Conservation (phyloP, 1,284 basidiomycete genomes). For the Moesziomyces sp. region DNA sequence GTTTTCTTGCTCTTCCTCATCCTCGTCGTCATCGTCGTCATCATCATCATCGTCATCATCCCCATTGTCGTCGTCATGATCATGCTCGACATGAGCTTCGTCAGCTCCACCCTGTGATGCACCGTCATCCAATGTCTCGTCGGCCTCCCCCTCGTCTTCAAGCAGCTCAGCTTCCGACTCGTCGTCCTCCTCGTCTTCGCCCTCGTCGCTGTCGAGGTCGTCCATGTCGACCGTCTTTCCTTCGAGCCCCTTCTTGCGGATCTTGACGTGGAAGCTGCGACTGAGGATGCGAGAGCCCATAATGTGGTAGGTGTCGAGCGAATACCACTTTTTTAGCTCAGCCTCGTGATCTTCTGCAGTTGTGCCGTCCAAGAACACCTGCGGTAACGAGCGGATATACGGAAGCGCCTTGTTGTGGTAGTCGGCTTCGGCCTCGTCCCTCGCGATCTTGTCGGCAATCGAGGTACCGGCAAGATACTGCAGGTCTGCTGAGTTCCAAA, state of each 20-base stretch:
- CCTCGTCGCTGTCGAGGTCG: slow-evolving; percentile 58
- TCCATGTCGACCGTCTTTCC: slow-evolving; percentile 49
- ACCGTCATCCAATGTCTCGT: slow-evolving; percentile 12
- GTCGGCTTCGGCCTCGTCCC: slow-evolving; percentile 81
- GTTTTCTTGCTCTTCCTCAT: slow-evolving; percentile 49
- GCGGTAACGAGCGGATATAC: slow-evolving; percentile 64
- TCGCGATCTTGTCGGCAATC: slow-evolving; percentile 87
- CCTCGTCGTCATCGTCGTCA: slow-evolving; percentile 27
- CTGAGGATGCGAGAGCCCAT: slow-evolving; percentile 95
- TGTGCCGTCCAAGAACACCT: slow-evolving; percentile 50
- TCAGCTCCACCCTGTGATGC: slow-evolving; percentile 24
- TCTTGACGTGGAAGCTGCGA: slow-evolving; percentile 81
- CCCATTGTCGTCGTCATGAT: slow-evolving; percentile 3
- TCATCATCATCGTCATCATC: slow-evolving; percentile 40
- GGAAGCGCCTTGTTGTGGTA: slow-evolving; percentile 71
- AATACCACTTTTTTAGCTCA: slow-evolving; percentile 72
- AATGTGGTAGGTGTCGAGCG: slow-evolving; percentile 82
- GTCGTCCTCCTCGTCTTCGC: slow-evolving; percentile 39
- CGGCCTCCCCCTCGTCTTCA: slow-evolving; percentile 50
- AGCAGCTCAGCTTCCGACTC: slow-evolving; percentile 46
- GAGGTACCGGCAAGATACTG: slow-evolving; percentile 83
- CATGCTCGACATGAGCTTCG: slow-evolving; percentile 10
- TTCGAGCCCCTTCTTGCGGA: slow-evolving; percentile 33
- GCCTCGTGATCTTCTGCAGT: slow-evolving; percentile 11
- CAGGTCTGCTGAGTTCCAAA: slow-evolving; percentile 83